A percentile compares a stretch with the other conserved stretches of the same genome.
phyloP scores from a whole-genome alignment of 345 rosid genomes.

The Atalantia buxifolia region DNA sequence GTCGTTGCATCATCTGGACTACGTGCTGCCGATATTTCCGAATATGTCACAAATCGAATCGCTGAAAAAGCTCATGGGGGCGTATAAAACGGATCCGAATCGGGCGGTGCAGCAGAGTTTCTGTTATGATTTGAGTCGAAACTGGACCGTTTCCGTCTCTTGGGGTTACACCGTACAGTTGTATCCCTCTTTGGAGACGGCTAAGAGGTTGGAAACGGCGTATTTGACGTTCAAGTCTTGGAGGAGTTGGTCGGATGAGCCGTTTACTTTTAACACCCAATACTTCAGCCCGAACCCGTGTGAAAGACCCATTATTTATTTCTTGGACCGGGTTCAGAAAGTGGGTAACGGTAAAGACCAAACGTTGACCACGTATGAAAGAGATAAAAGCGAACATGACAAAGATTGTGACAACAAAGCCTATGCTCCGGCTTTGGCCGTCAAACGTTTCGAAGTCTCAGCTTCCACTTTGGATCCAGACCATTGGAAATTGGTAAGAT shows the following conservation, averaged over 20 bases:
- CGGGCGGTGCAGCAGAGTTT: conserved; percentile 72
- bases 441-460: conserved; percentile 47
- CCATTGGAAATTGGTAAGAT: conserved; percentile 63
- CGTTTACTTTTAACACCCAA: conserved; percentile 73
- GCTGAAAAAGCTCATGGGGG: conserved; percentile 39
- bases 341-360: conserved; percentile 24
- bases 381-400: conserved; percentile 29
- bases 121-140: conserved; percentile 58
- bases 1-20: conserved; percentile 84
- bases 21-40: conserved; percentile 61
- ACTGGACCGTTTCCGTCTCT: conserved; percentile 73
- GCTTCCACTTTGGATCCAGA: conserved; percentile 37
- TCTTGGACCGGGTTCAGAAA: conserved; percentile 46
- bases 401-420: conserved; percentile 34
- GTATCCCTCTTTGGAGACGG: conserved; percentile 49
- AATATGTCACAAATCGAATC: conserved; percentile 40
- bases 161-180: conserved; percentile 88
- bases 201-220: conserved; percentile 60
- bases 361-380: conserved; percentile 51
- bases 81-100: conserved; percentile 58
- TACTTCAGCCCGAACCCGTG: conserved; percentile 51
- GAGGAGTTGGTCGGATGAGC: conserved; percentile 59
- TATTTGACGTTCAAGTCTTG: conserved; percentile 66
- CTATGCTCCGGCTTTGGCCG: conserved; percentile 29
- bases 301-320: conserved; percentile 57